Percentiles rank a stretch among this genome's conserved stretches.
phyloP scores from a whole-genome alignment of 148 eudicot genomes.

The Camellia japonica region DNA sequence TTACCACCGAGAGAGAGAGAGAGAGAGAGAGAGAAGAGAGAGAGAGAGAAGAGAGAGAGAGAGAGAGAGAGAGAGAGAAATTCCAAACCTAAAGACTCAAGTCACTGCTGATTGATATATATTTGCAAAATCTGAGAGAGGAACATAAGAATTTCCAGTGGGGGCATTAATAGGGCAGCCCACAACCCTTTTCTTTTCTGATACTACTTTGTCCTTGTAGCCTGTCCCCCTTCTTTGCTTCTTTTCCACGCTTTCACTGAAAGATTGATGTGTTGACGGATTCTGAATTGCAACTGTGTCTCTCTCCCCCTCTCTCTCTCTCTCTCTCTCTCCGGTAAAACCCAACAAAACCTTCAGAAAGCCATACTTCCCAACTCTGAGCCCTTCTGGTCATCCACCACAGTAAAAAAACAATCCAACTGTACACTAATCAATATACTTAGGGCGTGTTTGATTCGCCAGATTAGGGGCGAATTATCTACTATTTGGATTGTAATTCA shows the following conservation, averaged over 20 bases:
- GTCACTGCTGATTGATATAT: no score
- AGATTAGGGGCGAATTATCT: no score
- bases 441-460: no score
- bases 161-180: conserved; percentile 7
- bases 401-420: not conserved
- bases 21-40: no score
- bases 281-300: not conserved
- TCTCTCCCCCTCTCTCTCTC: not conserved
- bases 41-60: no score
- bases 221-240: not conserved
- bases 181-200: not conserved
- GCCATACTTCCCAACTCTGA: not conserved
- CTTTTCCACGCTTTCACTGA: conserved; percentile 10
- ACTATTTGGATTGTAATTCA: no score
- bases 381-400: not conserved
- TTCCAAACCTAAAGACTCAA: no score
- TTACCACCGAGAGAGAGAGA: no score
- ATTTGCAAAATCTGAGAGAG: not conserved
- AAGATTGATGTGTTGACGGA: conserved; percentile 7
- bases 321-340: not conserved
- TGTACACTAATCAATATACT: no score
- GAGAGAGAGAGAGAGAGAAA: no score
- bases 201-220: not conserved
- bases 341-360: conserved; percentile 1
- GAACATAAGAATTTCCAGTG: not conserved